A percentile compares a stretch with the other conserved stretches of the same genome.
Conservation (phyloP, 371 early-diverging fungal species). For the Lichtheimia ornata region DNA sequence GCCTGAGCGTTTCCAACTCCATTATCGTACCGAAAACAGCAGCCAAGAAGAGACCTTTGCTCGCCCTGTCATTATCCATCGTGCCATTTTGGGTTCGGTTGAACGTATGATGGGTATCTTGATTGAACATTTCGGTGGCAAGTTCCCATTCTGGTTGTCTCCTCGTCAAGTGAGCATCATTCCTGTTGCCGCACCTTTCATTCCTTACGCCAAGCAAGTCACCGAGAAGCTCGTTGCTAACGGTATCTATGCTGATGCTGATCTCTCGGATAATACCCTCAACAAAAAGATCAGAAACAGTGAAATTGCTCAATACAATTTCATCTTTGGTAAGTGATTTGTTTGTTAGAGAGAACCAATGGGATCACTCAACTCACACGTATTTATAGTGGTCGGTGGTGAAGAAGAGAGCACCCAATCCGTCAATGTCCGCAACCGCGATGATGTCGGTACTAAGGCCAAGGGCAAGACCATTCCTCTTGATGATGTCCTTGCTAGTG, state of each 20-base stretch:
- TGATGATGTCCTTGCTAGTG: slow-evolving; percentile 64
- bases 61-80: slow-evolving; percentile 98
- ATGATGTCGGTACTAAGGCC: slow-evolving; percentile 80
- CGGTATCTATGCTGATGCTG: slow-evolving; percentile 88
- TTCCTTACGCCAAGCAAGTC: slow-evolving; percentile 70
- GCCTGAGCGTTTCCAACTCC: slow-evolving; percentile 90
- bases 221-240: slow-evolving; percentile 56
- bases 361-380: slow-evolving; percentile 1
- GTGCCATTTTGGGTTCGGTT: slow-evolving; percentile 98
- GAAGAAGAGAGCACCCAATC: slow-evolving; percentile 84
- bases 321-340: slow-evolving; percentile 59
- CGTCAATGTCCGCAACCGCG: slow-evolving; percentile 92
- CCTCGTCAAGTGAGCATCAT: slow-evolving; percentile 95
- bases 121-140: slow-evolving; percentile 92
- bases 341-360: slow-evolving; percentile 23
- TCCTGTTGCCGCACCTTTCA: slow-evolving; percentile 71
- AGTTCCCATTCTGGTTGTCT: slow-evolving; percentile 99
- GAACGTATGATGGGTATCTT: slow-evolving; percentile 99
- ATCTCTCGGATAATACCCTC: slow-evolving; percentile 84
- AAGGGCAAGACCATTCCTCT: slow-evolving; percentile 78
- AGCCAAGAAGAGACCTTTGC: slow-evolving; percentile 52
- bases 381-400: slow-evolving; percentile 91
- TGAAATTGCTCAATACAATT: slow-evolving; percentile 88
- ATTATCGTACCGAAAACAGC: slow-evolving; percentile 76
- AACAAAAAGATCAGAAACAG: slow-evolving; percentile 94